phyloP scores from a whole-genome alignment of 1,284 basidiomycete species.

The Serendipita sp. region DNA sequence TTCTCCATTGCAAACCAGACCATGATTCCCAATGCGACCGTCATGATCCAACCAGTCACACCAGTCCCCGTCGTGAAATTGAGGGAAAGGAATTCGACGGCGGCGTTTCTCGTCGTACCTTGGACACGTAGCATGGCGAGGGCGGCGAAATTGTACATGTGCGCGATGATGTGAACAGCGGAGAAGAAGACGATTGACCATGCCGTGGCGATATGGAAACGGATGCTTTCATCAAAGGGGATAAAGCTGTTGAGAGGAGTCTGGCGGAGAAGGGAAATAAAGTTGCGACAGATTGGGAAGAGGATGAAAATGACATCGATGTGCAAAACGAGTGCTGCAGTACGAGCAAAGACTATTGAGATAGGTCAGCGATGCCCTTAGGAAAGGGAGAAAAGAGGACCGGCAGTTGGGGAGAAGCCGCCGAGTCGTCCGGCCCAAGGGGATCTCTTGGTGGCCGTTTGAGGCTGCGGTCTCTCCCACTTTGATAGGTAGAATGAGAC shows the following conservation, averaged over 20 bases:
- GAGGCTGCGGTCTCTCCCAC: too few species aligned
- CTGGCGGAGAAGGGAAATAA: conserved; percentile 70
- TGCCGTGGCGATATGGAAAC: conserved; percentile 74
- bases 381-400: conserved; percentile 7
- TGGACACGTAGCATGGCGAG: conserved; percentile 45
- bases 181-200: conserved; percentile 74
- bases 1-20: conserved; percentile 74
- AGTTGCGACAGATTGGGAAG: conserved; percentile 80
- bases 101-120: conserved; percentile 35
- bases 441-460: background rate
- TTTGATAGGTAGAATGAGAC: conserved; percentile 20
- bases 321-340: conserved; percentile 74
- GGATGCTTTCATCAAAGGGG: conserved; percentile 80
- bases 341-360: conserved; percentile 56
- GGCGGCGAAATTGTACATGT: conserved; percentile 68
- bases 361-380: background rate
- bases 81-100: conserved; percentile 53
- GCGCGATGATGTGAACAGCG: conserved; percentile 55
- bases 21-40: conserved; percentile 52
- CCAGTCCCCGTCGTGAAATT: conserved; percentile 83
- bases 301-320: conserved; percentile 82
- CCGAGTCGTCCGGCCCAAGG: background rate
- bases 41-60: conserved; percentile 88
- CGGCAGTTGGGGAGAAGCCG: conserved; percentile 1
- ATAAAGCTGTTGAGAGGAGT: conserved; percentile 73